Evolutionary conservation across 192 early-diverging fungal species (phyloP).

Genomic region (Coemansia sp.): DNA sequence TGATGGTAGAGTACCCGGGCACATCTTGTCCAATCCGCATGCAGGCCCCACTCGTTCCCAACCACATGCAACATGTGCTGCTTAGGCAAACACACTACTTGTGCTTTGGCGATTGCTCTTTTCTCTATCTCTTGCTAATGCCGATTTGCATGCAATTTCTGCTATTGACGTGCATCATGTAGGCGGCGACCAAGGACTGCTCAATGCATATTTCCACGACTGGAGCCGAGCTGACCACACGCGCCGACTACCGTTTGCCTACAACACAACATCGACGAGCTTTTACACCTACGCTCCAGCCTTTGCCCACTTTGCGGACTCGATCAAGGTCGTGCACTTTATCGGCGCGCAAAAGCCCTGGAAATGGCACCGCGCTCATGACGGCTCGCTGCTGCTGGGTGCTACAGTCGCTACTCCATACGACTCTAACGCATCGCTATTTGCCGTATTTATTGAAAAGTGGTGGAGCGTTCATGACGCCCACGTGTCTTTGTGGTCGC

Average conservation of each 20-base stretch:
- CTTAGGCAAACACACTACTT: background rate
- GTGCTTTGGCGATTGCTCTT: background rate
- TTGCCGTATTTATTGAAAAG: constrained; percentile 53
- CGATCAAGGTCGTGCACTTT: constrained; percentile 83
- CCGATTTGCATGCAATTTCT: background rate
- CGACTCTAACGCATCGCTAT: constrained; percentile 19
- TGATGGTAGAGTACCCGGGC: constrained; percentile 65
- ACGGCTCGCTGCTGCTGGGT: constrained; percentile 29
- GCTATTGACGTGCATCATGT: constrained; percentile 10
- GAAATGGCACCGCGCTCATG: constrained; percentile 39
- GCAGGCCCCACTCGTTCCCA: background rate
- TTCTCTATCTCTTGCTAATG: background rate
- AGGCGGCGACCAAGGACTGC: constrained; percentile 90
- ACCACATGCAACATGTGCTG: constrained; percentile 1
- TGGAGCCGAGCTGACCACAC: constrained; percentile 67
- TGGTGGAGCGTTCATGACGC: constrained; percentile 73
- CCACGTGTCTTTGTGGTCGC: constrained; percentile 36
- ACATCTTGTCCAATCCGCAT: background rate
- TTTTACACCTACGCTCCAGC: constrained; percentile 71
- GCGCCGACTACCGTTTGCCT: constrained; percentile 78
- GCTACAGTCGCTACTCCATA: background rate
- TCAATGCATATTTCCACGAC: constrained; percentile 77
- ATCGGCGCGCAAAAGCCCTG: constrained; percentile 86
- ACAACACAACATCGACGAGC: constrained; percentile 57
- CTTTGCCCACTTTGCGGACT: constrained; percentile 61